Evolutionary conservation across 163 green algal species (phyloP).

Genomic region (Chlamydomonas reinhardtii): DNA sequence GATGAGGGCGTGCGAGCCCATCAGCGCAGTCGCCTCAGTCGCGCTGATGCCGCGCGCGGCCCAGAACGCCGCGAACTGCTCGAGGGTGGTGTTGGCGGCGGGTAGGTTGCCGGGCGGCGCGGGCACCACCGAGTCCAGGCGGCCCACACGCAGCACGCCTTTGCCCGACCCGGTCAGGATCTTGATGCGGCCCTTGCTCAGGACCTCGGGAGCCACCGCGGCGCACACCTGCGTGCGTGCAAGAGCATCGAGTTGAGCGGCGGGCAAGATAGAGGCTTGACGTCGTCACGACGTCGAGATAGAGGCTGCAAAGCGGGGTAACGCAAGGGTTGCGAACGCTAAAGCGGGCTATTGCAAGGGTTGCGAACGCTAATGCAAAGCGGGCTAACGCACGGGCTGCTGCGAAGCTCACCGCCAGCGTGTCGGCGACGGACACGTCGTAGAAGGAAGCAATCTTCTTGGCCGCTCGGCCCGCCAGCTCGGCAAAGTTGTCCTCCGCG

Average conservation of each 20-base stretch:
- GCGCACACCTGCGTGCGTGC: conserved; percentile 5
- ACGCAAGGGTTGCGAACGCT: background rate
- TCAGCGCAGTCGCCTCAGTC: background rate
- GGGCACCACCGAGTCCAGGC: background rate
- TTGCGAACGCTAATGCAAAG: background rate
- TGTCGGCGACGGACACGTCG: background rate
- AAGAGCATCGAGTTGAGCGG: background rate
- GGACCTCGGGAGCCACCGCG: background rate
- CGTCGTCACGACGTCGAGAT: background rate
- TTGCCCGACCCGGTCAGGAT: background rate
- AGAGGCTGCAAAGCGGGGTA: background rate
- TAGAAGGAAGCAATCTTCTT: background rate
- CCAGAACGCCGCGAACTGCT: conserved; percentile 17
- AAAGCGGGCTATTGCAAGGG: background rate
- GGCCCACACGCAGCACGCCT: background rate
- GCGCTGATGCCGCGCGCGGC: background rate
- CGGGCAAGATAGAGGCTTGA: background rate
- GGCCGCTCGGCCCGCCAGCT: background rate
- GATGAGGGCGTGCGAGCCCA: conserved; percentile 26
- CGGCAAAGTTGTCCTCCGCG: background rate
- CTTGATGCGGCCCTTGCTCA: conserved; percentile 19
- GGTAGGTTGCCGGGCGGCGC: background rate
- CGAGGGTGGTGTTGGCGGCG: background rate
- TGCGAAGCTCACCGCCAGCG: background rate
- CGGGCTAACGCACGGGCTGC: too few relatives aligned